phyloP scores from a whole-genome alignment of 23 red algal genomes.

The Agarophyton chilense region DNA sequence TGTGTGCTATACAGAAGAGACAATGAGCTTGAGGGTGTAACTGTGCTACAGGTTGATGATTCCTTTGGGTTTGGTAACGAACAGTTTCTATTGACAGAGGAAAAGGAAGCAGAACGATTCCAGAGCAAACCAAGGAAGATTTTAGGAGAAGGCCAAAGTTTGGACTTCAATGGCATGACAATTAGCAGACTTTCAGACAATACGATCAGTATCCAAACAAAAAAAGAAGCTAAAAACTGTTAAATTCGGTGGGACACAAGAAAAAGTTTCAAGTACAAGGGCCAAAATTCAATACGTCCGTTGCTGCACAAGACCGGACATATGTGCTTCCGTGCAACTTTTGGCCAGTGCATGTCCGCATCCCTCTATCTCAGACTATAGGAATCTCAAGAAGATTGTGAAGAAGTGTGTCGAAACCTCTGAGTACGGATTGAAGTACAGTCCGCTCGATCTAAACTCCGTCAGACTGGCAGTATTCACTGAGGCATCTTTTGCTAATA shows the following conservation, averaged over 20 bases:
- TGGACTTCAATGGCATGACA: not conserved
- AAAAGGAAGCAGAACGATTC: not conserved
- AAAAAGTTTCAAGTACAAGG: not conserved
- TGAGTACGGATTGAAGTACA: not conserved
- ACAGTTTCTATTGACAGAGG: constrained; percentile 33
- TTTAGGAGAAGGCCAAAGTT: not conserved
- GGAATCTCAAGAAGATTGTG: not conserved
- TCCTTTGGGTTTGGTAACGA: not conserved
- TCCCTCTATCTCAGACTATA: not conserved
- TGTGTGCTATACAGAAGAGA: constrained; percentile 40
- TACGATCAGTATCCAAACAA: not conserved
- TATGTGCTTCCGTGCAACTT: constrained; percentile 43
- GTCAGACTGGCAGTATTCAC: constrained; percentile 2
- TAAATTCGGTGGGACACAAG: not conserved
- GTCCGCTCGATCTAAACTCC: not conserved
- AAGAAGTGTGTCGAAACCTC: not conserved
- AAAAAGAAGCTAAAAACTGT: not conserved
- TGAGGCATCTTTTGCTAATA: constrained; percentile 13
- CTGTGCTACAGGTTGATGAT: constrained; percentile 22
- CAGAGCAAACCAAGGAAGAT: not conserved
- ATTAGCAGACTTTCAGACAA: not conserved
- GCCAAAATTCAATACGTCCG: constrained; percentile 13
- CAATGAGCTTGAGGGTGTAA: not conserved
- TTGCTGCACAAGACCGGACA: not conserved
- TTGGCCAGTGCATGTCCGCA: not conserved